Evolutionary conservation across 2,329 filamentous ascomycete genomes (phyloP).

Genomic region (Paecilomyces fulvus): DNA sequence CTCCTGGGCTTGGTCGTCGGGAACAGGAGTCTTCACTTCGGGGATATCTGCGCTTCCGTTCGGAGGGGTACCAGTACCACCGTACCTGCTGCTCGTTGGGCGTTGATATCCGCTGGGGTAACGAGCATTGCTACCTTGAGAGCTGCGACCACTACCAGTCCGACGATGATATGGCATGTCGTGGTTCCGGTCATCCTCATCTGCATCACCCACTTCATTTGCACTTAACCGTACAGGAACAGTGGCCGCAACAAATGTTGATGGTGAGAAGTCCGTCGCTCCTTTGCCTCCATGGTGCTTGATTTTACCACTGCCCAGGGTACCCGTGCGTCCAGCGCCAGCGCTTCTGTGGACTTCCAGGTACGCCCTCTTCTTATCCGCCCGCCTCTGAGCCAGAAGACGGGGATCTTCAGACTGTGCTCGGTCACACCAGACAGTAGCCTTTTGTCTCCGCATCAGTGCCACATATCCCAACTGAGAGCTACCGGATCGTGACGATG

Average conservation of each 20-base stretch:
- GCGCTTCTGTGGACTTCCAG: slow-evolving; percentile 67
- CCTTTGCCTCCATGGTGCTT: slow-evolving; percentile 79
- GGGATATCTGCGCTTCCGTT: slow-evolving; percentile 34
- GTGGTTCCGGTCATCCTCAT: slow-evolving; percentile 50
- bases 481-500: slow-evolving; percentile 65
- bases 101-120: slow-evolving; percentile 39
- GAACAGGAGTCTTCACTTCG: slow-evolving; percentile 31
- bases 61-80: slow-evolving; percentile 46
- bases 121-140: slow-evolving; percentile 40
- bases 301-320: slow-evolving; percentile 68
- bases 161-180: slow-evolving; percentile 40
- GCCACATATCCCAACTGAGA: slow-evolving; percentile 78
- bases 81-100: slow-evolving; percentile 22
- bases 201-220: slow-evolving; percentile 87
- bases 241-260: slow-evolving; percentile 65
- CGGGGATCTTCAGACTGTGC: slow-evolving; percentile 87
- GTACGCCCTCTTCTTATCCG: slow-evolving; percentile 77
- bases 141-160: slow-evolving; percentile 52
- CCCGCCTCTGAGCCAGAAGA: slow-evolving; percentile 70
- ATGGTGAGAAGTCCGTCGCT: slow-evolving; percentile 69
- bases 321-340: slow-evolving; percentile 49
- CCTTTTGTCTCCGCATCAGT: slow-evolving; percentile 92
- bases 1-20: slow-evolving; percentile 19
- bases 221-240: slow-evolving; percentile 88
- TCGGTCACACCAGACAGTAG: slow-evolving; percentile 96